phyloP scores from a whole-genome alignment of 345 rosid species.

The Xanthoceras sorbifolium region DNA sequence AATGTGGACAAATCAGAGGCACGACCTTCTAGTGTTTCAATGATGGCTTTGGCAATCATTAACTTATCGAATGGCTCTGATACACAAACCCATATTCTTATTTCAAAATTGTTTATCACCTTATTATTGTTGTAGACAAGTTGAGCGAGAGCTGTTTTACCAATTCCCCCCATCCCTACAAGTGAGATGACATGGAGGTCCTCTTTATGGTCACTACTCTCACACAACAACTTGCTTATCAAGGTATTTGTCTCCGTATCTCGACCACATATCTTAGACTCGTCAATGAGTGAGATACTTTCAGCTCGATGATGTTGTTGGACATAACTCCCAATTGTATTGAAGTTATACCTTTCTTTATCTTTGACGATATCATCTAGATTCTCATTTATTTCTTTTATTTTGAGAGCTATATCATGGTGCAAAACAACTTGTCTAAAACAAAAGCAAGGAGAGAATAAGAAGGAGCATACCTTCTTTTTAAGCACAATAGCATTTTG shows the following conservation, averaged over 20 bases:
- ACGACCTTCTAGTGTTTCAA: no score
- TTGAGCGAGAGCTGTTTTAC: neutral
- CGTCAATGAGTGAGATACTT: neutral
- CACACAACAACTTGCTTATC: neutral
- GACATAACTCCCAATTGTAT: neutral
- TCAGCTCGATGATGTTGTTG: neutral
- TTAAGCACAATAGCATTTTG: no score
- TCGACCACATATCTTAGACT: neutral
- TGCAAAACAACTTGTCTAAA: neutral
- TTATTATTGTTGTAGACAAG: neutral
- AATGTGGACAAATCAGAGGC: neutral
- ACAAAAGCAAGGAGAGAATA: neutral
- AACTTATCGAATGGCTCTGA: neutral
- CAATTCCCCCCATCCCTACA: neutral
- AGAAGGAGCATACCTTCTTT: neutral
- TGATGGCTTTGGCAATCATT: no score
- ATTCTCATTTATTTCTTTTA: neutral
- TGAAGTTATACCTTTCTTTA: no score
- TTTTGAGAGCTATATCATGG: neutral
- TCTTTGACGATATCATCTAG: no score
- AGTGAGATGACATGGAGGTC: neutral
- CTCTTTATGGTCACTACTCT: neutral
- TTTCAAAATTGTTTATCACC: neutral
- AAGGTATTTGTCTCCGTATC: neutral
- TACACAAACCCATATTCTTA: neutral